These are phyloP conservation scores for Coccomyxa sp. DNA, from an alignment of 139 green algal species.

Conservation along the genomic window DNA sequence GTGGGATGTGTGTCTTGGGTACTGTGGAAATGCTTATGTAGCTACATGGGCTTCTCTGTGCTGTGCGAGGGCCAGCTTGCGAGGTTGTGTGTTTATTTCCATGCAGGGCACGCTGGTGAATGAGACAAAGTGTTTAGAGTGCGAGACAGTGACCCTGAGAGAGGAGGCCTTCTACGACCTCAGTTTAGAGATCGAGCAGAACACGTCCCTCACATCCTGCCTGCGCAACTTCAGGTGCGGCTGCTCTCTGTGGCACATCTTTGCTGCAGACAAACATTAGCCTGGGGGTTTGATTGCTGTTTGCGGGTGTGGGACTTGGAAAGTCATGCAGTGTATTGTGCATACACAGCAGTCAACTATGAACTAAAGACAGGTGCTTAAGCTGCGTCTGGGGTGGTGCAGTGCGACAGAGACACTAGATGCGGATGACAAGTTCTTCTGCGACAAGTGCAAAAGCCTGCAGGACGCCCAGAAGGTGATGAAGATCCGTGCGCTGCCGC, in stretches of 20 bases:
- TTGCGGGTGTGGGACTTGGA: too few species aligned
- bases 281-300: neutral
- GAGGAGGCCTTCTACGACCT: conserved; percentile 96
- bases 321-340: neutral
- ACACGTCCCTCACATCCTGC: conserved; percentile 81
- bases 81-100: too few species aligned
- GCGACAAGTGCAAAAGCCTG: conserved; percentile 85
- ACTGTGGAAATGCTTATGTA: too few species aligned
- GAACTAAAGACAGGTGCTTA: too few species aligned
- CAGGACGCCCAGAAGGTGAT: conserved; percentile 86
- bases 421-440: conserved; percentile 94
- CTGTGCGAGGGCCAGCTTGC: too few species aligned
- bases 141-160: conserved; percentile 66
- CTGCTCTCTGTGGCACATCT: neutral
- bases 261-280: too few species aligned
- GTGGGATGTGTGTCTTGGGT: too few species aligned
- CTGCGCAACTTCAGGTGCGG: conserved; percentile 82
- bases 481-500: conserved; percentile 75
- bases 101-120: conserved; percentile 81
- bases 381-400: neutral
- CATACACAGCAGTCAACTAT: neutral
- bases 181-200: conserved; percentile 90
- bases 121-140: conserved; percentile 90
- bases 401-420: conserved; percentile 79
- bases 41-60: too few species aligned